Evolutionary conservation across 352 stramenopile species (phyloP), one percentile per base, ranked within the genome.

Genomic region (Phytophthora melonis): DNA sequence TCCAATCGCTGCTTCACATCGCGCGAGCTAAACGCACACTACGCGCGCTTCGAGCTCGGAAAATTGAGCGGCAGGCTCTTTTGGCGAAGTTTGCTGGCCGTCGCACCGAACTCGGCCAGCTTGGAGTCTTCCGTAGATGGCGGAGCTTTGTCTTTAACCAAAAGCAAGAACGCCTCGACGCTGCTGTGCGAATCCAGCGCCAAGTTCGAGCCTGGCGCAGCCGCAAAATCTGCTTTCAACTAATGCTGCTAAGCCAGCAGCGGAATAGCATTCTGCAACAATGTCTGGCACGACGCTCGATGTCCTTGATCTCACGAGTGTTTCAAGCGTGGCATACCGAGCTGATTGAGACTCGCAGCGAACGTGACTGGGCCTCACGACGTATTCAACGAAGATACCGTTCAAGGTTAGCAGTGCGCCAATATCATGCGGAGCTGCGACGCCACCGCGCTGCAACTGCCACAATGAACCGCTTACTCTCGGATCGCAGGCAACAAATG

Each of bases 1-100:
- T 94, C 36, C 87, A 92, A 74, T 79, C 77, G 0, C 56, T 94
- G 6, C 74, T 87, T 53, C 67, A 72, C 18, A 87, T 92, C 30
- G 72, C 73, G 5, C 19, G 59, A 21, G 72, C 67, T 8, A 88
- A 87, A 23, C 62, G 70, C 10, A 77, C 75, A n/a, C 56, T 73
- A n/a, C 65, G 65, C 19, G 60, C 74, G n/a, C 79, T 77, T 32
- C 61, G 75, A 68, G 74, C 80, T 23, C 68, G 75, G 43, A 74
- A 75, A 75, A 67, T 80, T 49, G 78, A 85, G 66, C 77, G 81
- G 13, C 68, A 79, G 36, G 56, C 64, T 62, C 63, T 87, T 9
- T 55, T 94, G 16, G 52, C 58, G 10, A 66, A 53, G 19, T 88
- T 90, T 65, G 64, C 78, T 8, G 39, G 72, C 9, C 75, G 80